Evolutionary conservation across 352 stramenopile species (phyloP), one percentile per base, ranked within the genome.

Genomic region (Globisporangium okanoganense): DNA sequence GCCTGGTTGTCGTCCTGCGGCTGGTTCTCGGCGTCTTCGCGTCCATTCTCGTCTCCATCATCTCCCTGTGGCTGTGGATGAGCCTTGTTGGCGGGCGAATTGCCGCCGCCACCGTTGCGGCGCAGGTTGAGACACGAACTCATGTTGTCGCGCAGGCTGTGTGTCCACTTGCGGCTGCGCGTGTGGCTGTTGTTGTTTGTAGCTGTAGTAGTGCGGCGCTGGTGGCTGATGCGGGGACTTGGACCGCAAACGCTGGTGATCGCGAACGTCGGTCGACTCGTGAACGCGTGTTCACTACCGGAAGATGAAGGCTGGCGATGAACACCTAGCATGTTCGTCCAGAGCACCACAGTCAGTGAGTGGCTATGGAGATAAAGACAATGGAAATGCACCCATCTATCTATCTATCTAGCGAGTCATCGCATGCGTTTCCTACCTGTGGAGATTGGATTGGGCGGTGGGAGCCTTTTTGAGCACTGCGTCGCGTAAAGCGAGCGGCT

Each of bases 101-200:
- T 29, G 16, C 2, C 9, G 40, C 40, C 13, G 13, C 22, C n/a
- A 29, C 41, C 29, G 29, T 33, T 7, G 20, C 58, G 58, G 10
- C 51, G 60, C 27, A 65, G 51, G 24, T 65, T 65, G 20, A 79
- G 58, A 43, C 72, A 79, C 25, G 71, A 73, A 49, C 69, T 79
- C 72, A 79, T 79, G 44, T 65, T 57, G n/a, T 41, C 43, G 33
- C 53, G 61, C 7, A 66, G 36, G 25, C n/a, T 58, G 40, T n/a
- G 40, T 20, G 55, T 25, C 55, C 55, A 61, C 25, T 52, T 61
- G 18, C 13, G 41, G 3, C 41, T 40, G 16, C 33, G 54, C 9
- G 9, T 50, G 13, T 35, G 55, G 14, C 14, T 57, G 14, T 22
- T 57, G 14, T 22, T 33, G 29, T 33, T 6, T 33, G 29, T 33